Conservation (phyloP, 169 alveolate species). For the Plasmodium vinckei region DNA sequence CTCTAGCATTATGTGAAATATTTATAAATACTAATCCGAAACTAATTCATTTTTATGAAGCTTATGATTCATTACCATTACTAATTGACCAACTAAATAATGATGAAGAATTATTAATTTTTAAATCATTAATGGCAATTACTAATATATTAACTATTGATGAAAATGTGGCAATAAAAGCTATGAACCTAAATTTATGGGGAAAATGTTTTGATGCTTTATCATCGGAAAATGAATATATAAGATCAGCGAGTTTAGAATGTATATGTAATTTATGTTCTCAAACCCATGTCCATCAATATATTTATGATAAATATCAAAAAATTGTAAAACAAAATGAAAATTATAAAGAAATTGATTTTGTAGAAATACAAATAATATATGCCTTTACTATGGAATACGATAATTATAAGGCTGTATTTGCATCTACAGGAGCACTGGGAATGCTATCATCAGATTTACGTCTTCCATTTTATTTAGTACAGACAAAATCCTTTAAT, state of each 20-base stretch:
- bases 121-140: conserved; percentile 70
- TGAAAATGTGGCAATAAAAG: conserved; percentile 70
- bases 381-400: conserved; percentile 66
- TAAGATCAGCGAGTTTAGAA: conserved; percentile 66
- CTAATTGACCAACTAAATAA: conserved; percentile 44
- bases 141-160: conserved; percentile 74
- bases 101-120: conserved; percentile 58
- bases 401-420: conserved; percentile 48
- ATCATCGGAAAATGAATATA: conserved; percentile 54
- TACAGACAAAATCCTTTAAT: conserved; percentile 41
- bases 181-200: conserved; percentile 72
- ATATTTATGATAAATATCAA: conserved; percentile 67
- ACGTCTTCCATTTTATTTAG: conserved; percentile 64
- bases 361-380: conserved; percentile 72
- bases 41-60: conserved; percentile 72
- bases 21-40: conserved; percentile 70
- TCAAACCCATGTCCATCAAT: conserved; percentile 70
- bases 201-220: conserved; percentile 59
- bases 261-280: conserved; percentile 75
- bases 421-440: conserved; percentile 73
- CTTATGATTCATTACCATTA: conserved; percentile 72
- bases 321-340: conserved; percentile 23
- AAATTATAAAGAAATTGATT: conserved; percentile 22
- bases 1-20: conserved; percentile 73
- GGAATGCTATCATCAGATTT: conserved; percentile 68